Base-by-base conservation (phyloP, 1,284 basidiomycete genomes). In the Phlebopus sp. region DNA sequence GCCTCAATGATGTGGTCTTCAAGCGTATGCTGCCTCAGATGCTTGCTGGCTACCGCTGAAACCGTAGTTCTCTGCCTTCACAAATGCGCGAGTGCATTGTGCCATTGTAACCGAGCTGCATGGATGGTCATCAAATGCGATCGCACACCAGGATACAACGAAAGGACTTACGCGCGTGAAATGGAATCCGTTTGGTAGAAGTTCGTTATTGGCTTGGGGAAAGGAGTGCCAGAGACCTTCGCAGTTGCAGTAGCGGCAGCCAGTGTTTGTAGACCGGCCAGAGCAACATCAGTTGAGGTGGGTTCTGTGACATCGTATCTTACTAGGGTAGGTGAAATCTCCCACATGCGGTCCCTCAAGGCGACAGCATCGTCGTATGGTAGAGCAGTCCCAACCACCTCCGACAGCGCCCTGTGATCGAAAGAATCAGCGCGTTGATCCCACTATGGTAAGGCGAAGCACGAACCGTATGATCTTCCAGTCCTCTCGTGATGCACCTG, bases 151-250 rank as follows among this genome's bases (percentile, higher is more conserved):
- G 56, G 13, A 10, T 6, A 10, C 29, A 27, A 5, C 31, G 6
- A 47, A 39, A 10, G 21, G 47, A 82, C 88, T 70, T 57, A 89
- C 87, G 88, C 86, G 77, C 88, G 74, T 41, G 88, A 90, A 56
- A 91, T 87, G 30, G 89, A 81, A 69, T 96, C 93, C 7, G 96
- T 98, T 72, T 94, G 87, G 74, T 98, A 99, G 73, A 98, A 99
- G 77, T 97, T 97, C 49, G 74, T 60, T 59, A 99, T 89, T 2
- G 93, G 90, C 69, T 86, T 90, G 68, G 76, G 77, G 70, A 98
- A 84, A 8, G 81, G 74, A 37, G 72, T 72, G 6, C 79, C 80
- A 2, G 79, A 76, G 32, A 81, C 75, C 67, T 83, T 84, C 37
- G 78, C 78, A 10, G 71, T 72, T 29, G 71, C 68, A 14, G 79